Evolutionary conservation across 345 rosid species (phyloP).

Genomic region (Mercurialis annua): DNA sequence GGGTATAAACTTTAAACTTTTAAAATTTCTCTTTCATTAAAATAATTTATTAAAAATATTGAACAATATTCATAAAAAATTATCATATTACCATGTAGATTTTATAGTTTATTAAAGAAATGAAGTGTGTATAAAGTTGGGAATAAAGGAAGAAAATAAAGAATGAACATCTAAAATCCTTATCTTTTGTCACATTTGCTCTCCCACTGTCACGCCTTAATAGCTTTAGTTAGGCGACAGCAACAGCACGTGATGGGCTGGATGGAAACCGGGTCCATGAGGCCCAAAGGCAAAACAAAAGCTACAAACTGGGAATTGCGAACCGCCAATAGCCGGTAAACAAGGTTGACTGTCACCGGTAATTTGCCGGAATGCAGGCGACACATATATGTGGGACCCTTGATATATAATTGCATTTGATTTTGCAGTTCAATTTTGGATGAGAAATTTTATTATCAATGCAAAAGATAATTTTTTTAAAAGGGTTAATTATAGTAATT

Average conservation of each 20-base stretch:
- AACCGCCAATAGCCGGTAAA: constrained; percentile 20
- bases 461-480: too few relatives aligned
- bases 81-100: too few relatives aligned
- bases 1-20: too few relatives aligned
- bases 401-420: neutral
- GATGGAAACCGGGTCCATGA: neutral
- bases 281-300: constrained; percentile 3
- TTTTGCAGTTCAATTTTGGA: neutral
- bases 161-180: neutral
- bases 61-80: too few relatives aligned
- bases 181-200: constrained; percentile 22
- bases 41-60: too few relatives aligned
- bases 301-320: neutral
- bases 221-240: constrained; percentile 27
- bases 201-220: constrained; percentile 26
- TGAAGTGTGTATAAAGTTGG: too few relatives aligned
- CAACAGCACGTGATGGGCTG: constrained; percentile 37
- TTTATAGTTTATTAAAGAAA: too few relatives aligned
- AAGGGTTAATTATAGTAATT: too few relatives aligned
- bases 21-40: too few relatives aligned
- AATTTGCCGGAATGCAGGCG: constrained; percentile 30
- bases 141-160: neutral
- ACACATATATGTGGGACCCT: constrained; percentile 24
- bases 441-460: too few relatives aligned
- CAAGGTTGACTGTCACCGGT: constrained; percentile 6